A percentile compares a stretch with the other conserved stretches of the same genome.
These are phyloP conservation scores for Jasminum sambac DNA, from an alignment of 257 asterid species.

Conservation along the genomic window DNA sequence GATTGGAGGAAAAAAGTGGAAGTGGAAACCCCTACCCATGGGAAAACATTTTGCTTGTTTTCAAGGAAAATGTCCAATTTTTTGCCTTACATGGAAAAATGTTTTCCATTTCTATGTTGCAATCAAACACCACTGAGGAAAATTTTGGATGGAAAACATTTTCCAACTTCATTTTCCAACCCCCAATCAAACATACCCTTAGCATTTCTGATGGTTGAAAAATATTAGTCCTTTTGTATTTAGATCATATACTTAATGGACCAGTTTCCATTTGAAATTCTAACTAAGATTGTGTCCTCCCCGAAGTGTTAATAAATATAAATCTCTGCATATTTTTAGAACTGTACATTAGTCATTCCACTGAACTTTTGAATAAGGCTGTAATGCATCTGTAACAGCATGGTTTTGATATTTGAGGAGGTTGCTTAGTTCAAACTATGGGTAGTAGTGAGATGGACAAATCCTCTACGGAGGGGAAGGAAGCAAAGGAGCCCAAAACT, in stretches of 20 bases:
- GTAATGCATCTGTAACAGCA: slow-evolving; percentile 37
- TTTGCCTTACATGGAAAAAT: too few species aligned
- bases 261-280: neutral
- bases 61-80: too few species aligned
- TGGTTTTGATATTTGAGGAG: slow-evolving; percentile 38
- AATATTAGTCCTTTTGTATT: neutral
- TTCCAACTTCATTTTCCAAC: too few species aligned
- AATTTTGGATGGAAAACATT: too few species aligned
- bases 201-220: neutral
- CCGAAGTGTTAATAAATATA: neutral
- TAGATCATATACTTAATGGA: neutral
- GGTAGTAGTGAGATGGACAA: slow-evolving; percentile 51
- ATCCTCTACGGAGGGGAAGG: slow-evolving; percentile 45
- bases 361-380: neutral
- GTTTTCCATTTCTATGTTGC: too few species aligned
- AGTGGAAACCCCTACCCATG: too few species aligned
- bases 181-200: too few species aligned
- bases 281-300: neutral
- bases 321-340: neutral
- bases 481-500: slow-evolving; percentile 39
- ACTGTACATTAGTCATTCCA: neutral
- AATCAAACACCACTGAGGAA: too few species aligned
- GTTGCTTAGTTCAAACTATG: slow-evolving; percentile 38
- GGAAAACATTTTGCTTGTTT: too few species aligned
- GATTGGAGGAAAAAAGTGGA: too few species aligned